Conservation (phyloP, 1,139 yeast species). For the Protomyces arabidopsidicola region DNA sequence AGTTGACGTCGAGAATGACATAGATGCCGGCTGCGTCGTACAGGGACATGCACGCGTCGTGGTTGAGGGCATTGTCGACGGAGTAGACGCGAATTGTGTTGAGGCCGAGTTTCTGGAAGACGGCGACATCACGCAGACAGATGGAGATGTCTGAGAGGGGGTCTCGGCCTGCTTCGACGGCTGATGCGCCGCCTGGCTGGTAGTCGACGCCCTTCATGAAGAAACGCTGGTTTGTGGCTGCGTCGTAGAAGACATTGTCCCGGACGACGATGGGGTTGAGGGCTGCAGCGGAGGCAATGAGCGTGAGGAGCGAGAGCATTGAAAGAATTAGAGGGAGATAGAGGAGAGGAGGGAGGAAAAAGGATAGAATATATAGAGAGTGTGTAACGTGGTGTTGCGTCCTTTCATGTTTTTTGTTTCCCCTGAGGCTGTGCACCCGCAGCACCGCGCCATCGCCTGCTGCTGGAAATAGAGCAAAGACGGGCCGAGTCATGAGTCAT, state of each 20-base stretch:
- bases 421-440: not conserved
- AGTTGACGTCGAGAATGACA: conserved; percentile 78
- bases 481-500: too few relatives aligned
- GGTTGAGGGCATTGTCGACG: conserved; percentile 58
- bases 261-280: conserved; percentile 27
- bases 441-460: too few relatives aligned
- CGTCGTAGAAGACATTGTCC: conserved; percentile 29
- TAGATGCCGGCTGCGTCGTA: conserved; percentile 86
- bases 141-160: conserved; percentile 66
- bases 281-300: conserved; percentile 2
- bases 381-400: not conserved
- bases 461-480: too few relatives aligned
- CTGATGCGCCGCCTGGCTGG: conserved; percentile 70
- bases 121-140: conserved; percentile 77
- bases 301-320: not conserved
- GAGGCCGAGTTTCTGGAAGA: conserved; percentile 69
- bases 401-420: not conserved
- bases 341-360: too few relatives aligned
- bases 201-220: conserved; percentile 60
- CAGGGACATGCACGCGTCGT: conserved; percentile 81
- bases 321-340: too few relatives aligned
- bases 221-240: conserved; percentile 31
- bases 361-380: not conserved
- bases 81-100: conserved; percentile 58
- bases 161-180: conserved; percentile 51